Conservation (phyloP, 495 filamentous ascomycete genomes). For the Aspergillus bridgeri region DNA sequence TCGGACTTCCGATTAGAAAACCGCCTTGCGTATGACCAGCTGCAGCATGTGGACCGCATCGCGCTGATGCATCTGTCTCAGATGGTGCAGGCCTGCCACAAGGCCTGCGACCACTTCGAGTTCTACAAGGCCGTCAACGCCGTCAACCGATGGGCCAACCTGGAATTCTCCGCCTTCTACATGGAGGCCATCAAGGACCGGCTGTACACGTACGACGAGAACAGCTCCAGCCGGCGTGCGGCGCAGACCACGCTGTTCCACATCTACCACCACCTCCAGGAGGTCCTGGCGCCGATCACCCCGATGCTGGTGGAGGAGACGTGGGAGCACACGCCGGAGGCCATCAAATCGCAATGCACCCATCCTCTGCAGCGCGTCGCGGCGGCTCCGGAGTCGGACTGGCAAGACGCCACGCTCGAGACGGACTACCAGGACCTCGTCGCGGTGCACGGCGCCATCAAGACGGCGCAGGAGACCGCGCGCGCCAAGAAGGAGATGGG, state of each 20-base stretch:
- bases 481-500: slow-evolving; percentile 63
- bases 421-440: slow-evolving; percentile 57
- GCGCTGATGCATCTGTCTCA: slow-evolving; percentile 70
- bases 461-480: slow-evolving; percentile 66
- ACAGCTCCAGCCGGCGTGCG: slow-evolving; percentile 46
- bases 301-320: slow-evolving; percentile 85
- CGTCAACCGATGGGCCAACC: slow-evolving; percentile 75
- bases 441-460: slow-evolving; percentile 57
- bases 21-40: slow-evolving; percentile 37
- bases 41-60: slow-evolving; percentile 62
- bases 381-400: slow-evolving; percentile 29
- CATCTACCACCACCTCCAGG: slow-evolving; percentile 66
- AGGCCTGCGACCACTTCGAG: slow-evolving; percentile 65
- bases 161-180: slow-evolving; percentile 88
- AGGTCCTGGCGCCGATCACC: slow-evolving; percentile 75
- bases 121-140: slow-evolving; percentile 74
- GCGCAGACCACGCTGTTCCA: slow-evolving; percentile 67
- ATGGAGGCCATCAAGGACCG: slow-evolving; percentile 88
- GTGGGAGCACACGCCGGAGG: slow-evolving; percentile 70
- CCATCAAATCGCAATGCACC: slow-evolving; percentile 49
- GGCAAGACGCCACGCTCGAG: slow-evolving; percentile 37
- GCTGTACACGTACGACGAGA: slow-evolving; percentile 72
- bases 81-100: slow-evolving; percentile 55
- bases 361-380: slow-evolving; percentile 43
- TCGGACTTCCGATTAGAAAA: slow-evolving; percentile 51